Percentiles rank a stretch among this genome's conserved stretches.
These are phyloP conservation scores for Lipomyces yamadae DNA, from an alignment of 805 yeast genomes.

Conservation along the genomic window DNA sequence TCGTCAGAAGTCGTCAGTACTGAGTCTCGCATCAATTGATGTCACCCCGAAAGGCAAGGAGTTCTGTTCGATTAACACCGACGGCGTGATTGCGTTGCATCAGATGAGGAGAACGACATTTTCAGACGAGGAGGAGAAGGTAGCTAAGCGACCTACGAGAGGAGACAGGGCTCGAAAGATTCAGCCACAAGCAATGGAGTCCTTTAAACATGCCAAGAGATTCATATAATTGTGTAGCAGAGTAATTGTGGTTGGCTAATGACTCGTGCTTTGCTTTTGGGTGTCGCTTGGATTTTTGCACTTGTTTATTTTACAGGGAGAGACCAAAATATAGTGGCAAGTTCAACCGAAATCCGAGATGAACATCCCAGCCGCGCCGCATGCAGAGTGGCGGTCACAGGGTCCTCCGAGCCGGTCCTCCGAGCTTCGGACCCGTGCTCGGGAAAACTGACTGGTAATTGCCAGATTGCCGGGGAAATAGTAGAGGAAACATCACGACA, in stretches of 20 bases:
- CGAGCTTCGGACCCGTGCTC: too few relatives aligned
- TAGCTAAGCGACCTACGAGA: background rate
- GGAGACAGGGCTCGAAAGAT: slow-evolving; percentile 14
- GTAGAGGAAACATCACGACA: background rate
- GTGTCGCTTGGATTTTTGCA: background rate
- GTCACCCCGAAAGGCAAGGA: slow-evolving; percentile 14
- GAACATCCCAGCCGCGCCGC: background rate
- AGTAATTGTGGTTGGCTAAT: background rate
- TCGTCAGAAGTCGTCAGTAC: slow-evolving; percentile 24
- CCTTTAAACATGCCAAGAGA: slow-evolving; percentile 7
- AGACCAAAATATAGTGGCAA: background rate
- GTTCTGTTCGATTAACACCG: slow-evolving; percentile 30
- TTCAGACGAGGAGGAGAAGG: slow-evolving; percentile 9
- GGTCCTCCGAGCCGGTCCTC: background rate
- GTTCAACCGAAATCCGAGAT: too few relatives aligned
- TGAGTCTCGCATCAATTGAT: slow-evolving; percentile 22
- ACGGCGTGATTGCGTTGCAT: slow-evolving; percentile 26
- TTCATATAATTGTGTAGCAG: slow-evolving; percentile 2
- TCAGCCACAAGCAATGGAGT: slow-evolving; percentile 16
- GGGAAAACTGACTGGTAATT: background rate
- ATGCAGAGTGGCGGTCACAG: background rate
- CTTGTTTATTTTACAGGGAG: background rate
- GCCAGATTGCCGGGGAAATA: background rate
- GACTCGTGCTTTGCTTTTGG: background rate
- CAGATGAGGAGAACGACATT: slow-evolving; percentile 10